These are phyloP conservation scores for Agrocybe chaxingu DNA, from an alignment of 768 basidiomycete species.

Conservation along the genomic window DNA sequence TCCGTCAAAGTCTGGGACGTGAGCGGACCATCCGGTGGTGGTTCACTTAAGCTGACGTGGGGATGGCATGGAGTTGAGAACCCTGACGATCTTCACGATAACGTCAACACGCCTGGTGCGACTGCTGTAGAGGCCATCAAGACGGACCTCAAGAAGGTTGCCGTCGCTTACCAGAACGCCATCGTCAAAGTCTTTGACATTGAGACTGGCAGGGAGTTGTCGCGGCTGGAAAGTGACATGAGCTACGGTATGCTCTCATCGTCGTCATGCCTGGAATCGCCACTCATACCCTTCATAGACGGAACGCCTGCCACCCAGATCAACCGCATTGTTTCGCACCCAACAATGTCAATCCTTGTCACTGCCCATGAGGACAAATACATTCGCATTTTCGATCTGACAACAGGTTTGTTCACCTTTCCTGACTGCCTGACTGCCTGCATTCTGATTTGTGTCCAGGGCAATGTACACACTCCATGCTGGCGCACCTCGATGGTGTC, in stretches of 20 bases:
- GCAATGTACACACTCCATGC: constrained; percentile 85
- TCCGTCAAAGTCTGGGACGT: constrained; percentile 94
- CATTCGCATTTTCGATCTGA: constrained; percentile 85
- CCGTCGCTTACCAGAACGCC: constrained; percentile 88
- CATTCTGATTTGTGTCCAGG: constrained; percentile 36
- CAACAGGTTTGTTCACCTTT: constrained; percentile 55
- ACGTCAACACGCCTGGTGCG: constrained; percentile 60
- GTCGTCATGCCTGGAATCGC: constrained; percentile 6
- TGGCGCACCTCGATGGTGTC: constrained; percentile 88
- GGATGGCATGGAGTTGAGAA: constrained; percentile 69
- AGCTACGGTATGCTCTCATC: constrained; percentile 44
- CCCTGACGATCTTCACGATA: constrained; percentile 44
- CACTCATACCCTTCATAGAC: constrained; percentile 38
- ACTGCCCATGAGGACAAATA: constrained; percentile 94
- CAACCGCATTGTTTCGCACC: constrained; percentile 86
- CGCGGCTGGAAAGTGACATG: constrained; percentile 56
- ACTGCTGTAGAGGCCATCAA: constrained; percentile 84
- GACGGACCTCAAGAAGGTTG: constrained; percentile 79
- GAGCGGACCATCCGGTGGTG: constrained; percentile 58
- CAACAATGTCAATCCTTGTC: constrained; percentile 83
- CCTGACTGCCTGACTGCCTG: neutral
- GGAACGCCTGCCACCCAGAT: constrained; percentile 75
- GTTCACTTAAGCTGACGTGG: constrained; percentile 75
- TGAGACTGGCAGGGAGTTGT: constrained; percentile 79
- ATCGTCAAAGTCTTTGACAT: constrained; percentile 89